These are phyloP conservation scores for Basipetospora chlamydospora DNA, from an alignment of 2,329 filamentous ascomycete genomes.

Conservation along the genomic window DNA sequence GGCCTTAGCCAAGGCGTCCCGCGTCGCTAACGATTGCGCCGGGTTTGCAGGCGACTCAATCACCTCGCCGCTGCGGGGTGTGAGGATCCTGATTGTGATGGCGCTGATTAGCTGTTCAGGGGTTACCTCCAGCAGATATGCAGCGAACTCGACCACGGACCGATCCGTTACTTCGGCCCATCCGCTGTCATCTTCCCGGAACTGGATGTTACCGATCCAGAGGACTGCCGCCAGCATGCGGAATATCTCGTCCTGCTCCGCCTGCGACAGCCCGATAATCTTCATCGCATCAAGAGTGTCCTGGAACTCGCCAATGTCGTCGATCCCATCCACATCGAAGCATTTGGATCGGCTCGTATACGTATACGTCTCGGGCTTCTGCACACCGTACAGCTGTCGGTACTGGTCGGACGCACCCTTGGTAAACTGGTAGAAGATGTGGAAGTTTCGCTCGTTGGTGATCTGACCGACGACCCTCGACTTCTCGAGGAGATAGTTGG, in stretches of 20 bases:
- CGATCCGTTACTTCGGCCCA: slow-evolving; percentile 79
- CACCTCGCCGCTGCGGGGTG: slow-evolving; percentile 48
- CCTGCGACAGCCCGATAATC: slow-evolving; percentile 74
- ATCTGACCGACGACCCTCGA: slow-evolving; percentile 92
- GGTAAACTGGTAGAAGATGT: slow-evolving; percentile 98
- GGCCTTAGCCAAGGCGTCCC: slow-evolving; percentile 86
- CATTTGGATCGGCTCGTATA: slow-evolving; percentile 95
- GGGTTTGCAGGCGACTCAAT: slow-evolving; percentile 71
- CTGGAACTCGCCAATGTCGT: slow-evolving; percentile 75
- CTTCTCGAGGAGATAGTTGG: slow-evolving; percentile 95
- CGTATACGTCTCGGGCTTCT: slow-evolving; percentile 80
- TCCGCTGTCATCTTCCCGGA: slow-evolving; percentile 75
- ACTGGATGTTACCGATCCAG: slow-evolving; percentile 91
- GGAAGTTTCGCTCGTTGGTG: slow-evolving; percentile 89
- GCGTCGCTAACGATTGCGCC: slow-evolving; percentile 70
- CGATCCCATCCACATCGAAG: slow-evolving; percentile 84
- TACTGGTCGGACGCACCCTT: slow-evolving; percentile 85
- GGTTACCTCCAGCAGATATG: slow-evolving; percentile 83
- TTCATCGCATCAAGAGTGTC: slow-evolving; percentile 93
- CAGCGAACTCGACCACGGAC: slow-evolving; percentile 86
- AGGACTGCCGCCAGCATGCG: slow-evolving; percentile 82
- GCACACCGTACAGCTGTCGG: slow-evolving; percentile 75
- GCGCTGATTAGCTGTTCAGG: slow-evolving; percentile 67
- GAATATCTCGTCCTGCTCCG: slow-evolving; percentile 92
- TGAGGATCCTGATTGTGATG: slow-evolving; percentile 77